Base-by-base conservation (phyloP, 345 rosid species). In the Lepidium aucheri region DNA sequence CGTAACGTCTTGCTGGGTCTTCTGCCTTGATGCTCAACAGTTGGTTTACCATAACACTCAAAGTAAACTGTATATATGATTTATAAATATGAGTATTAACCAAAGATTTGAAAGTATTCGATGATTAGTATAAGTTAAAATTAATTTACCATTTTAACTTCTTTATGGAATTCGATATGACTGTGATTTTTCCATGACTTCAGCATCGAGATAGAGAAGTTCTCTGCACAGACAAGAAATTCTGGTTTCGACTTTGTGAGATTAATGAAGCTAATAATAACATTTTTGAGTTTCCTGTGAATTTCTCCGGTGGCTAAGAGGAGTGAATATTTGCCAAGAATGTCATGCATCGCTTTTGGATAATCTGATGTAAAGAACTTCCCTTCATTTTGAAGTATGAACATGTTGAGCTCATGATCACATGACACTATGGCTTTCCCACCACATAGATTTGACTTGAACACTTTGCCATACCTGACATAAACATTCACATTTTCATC, bases 311-410 rank as follows among this genome's bases (percentile, higher is more conserved):
- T 79, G 41, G 78, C 79, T 6, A 71, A 16, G 3, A 92, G 59
- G 36, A 87, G 68, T 2, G 95, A 87, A 55, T 76, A 78, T 8
- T 79, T 55, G 4, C 98, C 98, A 24, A 92, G 87, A 54, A 92
- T 86, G 47, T 82, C 92, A 45, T 81, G 86, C 83, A 92, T 82
- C 35, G 88, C 74, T 68, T 78, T 83, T 13, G 98, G 96, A 65
- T 92, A 92, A 74, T 78, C 77, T 3, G 76, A 82, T 63, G 51
- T 75, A 82, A 92, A 86, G 26, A 87, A 63, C 81, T 71, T 87
- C 77, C 75, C 96, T 62, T 92, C 96, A 32, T 87, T 89, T 62
- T 86, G 96, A 45, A 92, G 98, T 67, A 92, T 70, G 59, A 86
- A 83, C 84, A 67, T 60, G 83, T 87, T 92, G 67, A 89, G 80